These are phyloP conservation scores for Beauveria scarabaeidicola DNA, from an alignment of 2,329 filamentous ascomycete genomes.

Conservation along the genomic window DNA sequence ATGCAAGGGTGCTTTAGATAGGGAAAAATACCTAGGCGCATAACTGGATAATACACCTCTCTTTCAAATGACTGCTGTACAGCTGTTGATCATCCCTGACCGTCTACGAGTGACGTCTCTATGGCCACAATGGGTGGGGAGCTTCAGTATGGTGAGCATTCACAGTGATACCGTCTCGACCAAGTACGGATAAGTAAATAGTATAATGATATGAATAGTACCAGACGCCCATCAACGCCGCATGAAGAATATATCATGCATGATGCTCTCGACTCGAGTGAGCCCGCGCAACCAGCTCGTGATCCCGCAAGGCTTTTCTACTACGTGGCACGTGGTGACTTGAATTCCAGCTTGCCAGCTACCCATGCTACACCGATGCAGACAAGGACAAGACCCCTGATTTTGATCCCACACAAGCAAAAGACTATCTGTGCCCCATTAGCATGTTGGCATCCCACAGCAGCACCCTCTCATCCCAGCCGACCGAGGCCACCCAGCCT, in stretches of 20 bases:
- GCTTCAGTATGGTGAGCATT: not conserved
- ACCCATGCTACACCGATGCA: not conserved
- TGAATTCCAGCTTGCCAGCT: not conserved
- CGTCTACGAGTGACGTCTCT: too few relatives aligned
- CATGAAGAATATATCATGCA: not conserved
- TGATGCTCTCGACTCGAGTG: not conserved
- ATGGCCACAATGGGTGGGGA: too few relatives aligned
- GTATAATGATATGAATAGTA: not conserved
- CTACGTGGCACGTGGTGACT: too few relatives aligned
- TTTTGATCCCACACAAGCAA: not conserved
- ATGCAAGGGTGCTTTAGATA: not conserved
- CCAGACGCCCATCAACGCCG: slow-evolving; percentile 3
- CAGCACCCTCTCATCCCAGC: slow-evolving; percentile 86
- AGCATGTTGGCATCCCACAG: slow-evolving; percentile 77
- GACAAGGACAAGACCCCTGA: not conserved
- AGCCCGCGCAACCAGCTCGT: not conserved
- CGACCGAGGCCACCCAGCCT: slow-evolving; percentile 89
- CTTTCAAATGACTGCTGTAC: not conserved
- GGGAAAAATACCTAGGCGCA: slow-evolving; percentile 1
- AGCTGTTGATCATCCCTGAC: not conserved
- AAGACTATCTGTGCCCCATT: slow-evolving; percentile 21
- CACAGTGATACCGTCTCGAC: not conserved
- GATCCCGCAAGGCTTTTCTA: not conserved
- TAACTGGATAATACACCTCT: slow-evolving; percentile 10
- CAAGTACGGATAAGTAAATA: not conserved